These are phyloP conservation scores for Talaromyces sp. DNA, from an alignment of 2,329 filamentous ascomycete genomes.

Conservation along the genomic window DNA sequence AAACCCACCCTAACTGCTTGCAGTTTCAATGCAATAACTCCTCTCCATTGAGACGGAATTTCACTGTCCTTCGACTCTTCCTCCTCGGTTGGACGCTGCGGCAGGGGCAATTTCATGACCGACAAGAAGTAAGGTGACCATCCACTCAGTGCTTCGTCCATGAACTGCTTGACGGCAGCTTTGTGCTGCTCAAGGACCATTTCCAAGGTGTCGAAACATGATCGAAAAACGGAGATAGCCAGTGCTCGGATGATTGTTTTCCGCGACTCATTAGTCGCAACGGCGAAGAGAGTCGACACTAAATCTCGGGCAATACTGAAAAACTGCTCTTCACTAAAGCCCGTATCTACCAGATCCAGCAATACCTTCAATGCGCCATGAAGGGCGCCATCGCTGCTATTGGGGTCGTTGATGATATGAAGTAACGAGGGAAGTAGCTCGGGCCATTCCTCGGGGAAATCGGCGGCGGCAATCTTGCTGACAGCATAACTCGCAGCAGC, in stretches of 20 bases:
- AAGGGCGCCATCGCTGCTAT: constrained; percentile 70
- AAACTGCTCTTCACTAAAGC: constrained; percentile 90
- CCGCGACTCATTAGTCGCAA: constrained; percentile 69
- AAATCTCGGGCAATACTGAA: constrained; percentile 83
- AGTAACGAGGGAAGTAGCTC: constrained; percentile 76
- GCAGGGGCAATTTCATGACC: constrained; percentile 69
- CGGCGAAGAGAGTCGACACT: constrained; percentile 74
- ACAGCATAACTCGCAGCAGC: constrained; percentile 81
- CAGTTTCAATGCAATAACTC: constrained; percentile 77
- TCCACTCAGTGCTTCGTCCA: constrained; percentile 72
- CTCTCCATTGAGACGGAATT: constrained; percentile 66
- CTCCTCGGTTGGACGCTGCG: constrained; percentile 51
- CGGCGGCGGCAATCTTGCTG: constrained; percentile 86
- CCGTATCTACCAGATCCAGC: constrained; percentile 84
- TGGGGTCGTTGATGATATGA: constrained; percentile 60
- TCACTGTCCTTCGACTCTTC: constrained; percentile 54
- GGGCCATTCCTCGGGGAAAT: constrained; percentile 96
- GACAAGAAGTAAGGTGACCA: constrained; percentile 90
- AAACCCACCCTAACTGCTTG: constrained; percentile 71
- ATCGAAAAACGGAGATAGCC: constrained; percentile 82
- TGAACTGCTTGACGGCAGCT: constrained; percentile 78
- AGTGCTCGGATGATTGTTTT: constrained; percentile 74
- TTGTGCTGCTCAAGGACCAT: constrained; percentile 95
- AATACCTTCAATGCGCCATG: constrained; percentile 88
- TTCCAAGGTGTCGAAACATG: constrained; percentile 90